A percentile compares a stretch with the other conserved stretches of the same genome.
These are phyloP conservation scores for Suhomyces sp. DNA, from an alignment of 805 yeast genomes.

Conservation along the genomic window DNA sequence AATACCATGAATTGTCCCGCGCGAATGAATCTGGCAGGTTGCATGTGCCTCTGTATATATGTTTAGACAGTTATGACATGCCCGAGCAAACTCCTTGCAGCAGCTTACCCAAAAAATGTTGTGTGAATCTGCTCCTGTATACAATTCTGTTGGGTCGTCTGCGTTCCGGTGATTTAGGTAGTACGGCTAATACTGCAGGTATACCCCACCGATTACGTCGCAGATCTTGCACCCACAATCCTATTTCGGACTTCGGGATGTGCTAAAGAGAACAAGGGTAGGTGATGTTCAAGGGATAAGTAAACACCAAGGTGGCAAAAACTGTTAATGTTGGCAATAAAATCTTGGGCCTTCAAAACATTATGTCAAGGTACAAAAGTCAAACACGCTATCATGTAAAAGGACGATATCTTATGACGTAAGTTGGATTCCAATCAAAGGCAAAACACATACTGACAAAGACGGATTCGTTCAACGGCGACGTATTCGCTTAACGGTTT, in stretches of 20 bases:
- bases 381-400: too few relatives aligned
- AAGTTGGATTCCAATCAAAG: too few relatives aligned
- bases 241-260: not conserved
- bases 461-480: too few relatives aligned
- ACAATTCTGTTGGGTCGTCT: slow-evolving; percentile 4
- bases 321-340: not conserved
- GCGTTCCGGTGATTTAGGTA: not conserved
- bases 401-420: too few relatives aligned
- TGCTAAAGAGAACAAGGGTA: not conserved
- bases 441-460: too few relatives aligned
- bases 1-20: not conserved
- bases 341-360: not conserved
- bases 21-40: not conserved
- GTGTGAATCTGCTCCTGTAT: slow-evolving; percentile 1
- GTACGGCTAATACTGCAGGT: not conserved
- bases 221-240: not conserved
- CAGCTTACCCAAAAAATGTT: not conserved
- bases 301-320: not conserved
- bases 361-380: too few relatives aligned
- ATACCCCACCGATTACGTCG: not conserved
- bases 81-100: not conserved
- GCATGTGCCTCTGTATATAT: not conserved
- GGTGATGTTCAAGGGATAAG: not conserved
- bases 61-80: not conserved
- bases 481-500: too few relatives aligned